A percentile compares a stretch with the other conserved stretches of the same genome.
These are phyloP conservation scores for Apiospora saccharicola DNA, from an alignment of 2,329 filamentous ascomycete species.

Conservation along the genomic window DNA sequence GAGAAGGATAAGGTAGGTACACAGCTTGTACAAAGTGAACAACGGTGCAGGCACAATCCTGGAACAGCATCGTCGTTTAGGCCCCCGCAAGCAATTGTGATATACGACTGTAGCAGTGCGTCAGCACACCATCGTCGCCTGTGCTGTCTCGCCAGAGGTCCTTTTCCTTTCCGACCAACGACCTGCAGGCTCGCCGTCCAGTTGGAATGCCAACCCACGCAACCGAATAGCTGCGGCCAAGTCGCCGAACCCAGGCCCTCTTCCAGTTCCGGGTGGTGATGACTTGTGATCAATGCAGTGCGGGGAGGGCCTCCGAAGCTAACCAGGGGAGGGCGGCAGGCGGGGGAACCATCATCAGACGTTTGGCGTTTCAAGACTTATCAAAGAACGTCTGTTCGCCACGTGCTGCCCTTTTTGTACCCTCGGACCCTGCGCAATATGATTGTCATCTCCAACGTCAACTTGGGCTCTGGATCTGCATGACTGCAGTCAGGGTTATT, in stretches of 20 bases:
- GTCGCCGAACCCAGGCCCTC: not conserved
- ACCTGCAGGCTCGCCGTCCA: not conserved
- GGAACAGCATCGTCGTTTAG: not conserved
- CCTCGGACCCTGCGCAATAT: not conserved
- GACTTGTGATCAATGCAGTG: not conserved
- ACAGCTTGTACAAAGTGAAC: not conserved
- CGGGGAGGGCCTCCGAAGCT: not conserved
- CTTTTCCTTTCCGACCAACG: not conserved
- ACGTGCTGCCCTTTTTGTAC: not conserved
- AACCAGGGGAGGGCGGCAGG: not conserved
- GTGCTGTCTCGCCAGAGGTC: not conserved
- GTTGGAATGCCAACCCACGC: not conserved
- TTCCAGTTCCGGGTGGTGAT: not conserved
- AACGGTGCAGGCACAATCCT: not conserved
- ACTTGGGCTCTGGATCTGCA: not conserved
- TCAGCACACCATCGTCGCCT: not conserved
- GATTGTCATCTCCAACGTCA: not conserved
- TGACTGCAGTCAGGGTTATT: not conserved
- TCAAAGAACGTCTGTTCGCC: conserved; percentile 12
- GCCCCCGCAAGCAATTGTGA: not conserved
- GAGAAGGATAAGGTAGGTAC: not conserved
- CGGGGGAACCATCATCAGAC: not conserved
- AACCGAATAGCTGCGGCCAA: not conserved
- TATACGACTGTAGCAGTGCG: conserved; percentile 8
- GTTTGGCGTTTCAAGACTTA: conserved; percentile 11